Percentiles rank a stretch among this genome's conserved stretches.
Conservation (phyloP, 2,329 filamentous ascomycete genomes). For the Pseudocercospora cruenta region DNA sequence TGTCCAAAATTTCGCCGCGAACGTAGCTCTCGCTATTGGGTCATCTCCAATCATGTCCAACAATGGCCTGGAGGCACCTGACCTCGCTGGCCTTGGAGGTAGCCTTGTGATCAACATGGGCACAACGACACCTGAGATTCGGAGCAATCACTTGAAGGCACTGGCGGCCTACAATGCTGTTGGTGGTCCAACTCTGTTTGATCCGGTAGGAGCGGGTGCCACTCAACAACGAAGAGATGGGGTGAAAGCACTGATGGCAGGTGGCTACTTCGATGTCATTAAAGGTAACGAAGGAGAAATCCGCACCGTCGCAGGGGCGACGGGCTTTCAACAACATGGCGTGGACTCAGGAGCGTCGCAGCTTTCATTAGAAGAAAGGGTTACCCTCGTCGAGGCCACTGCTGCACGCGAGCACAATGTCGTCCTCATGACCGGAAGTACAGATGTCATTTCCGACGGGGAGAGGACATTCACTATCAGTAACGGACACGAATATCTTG, state of each 20-base stretch:
- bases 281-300: slow-evolving; percentile 96
- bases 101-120: slow-evolving; percentile 94
- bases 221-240: slow-evolving; percentile 73
- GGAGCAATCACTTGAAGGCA: slow-evolving; percentile 73
- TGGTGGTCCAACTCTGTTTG: slow-evolving; percentile 76
- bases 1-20: slow-evolving; percentile 92
- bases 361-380: slow-evolving; percentile 59
- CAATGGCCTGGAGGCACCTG: slow-evolving; percentile 77
- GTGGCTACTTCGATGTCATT: slow-evolving; percentile 81
- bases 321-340: slow-evolving; percentile 67
- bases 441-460: slow-evolving; percentile 79
- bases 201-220: slow-evolving; percentile 89
- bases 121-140: slow-evolving; percentile 75
- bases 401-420: slow-evolving; percentile 71
- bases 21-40: slow-evolving; percentile 81
- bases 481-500: slow-evolving; percentile 77
- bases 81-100: slow-evolving; percentile 76
- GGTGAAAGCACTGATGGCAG: slow-evolving; percentile 69
- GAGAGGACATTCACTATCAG: slow-evolving; percentile 65
- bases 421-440: slow-evolving; percentile 79
- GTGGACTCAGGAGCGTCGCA: slow-evolving; percentile 74
- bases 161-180: slow-evolving; percentile 78
- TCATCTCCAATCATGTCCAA: slow-evolving; percentile 94
- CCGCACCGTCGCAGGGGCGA: slow-evolving; percentile 66
- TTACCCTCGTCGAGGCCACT: slow-evolving; percentile 65